Base-by-base conservation (phyloP, 495 filamentous ascomycete species). In the Geoglossum glabrum region DNA sequence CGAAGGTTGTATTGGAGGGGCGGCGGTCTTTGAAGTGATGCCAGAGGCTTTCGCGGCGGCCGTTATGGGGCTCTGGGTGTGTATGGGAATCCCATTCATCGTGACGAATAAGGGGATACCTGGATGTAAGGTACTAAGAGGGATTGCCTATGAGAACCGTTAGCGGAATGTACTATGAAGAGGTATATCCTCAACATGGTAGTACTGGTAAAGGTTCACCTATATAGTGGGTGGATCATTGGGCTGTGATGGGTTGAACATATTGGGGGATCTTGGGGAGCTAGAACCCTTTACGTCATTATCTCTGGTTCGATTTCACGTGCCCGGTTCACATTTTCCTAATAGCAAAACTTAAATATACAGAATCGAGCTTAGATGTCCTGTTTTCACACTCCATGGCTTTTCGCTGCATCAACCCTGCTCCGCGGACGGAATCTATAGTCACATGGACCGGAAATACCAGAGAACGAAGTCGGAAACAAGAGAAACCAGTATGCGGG, bases 61-160 rank as follows among this genome's bases (percentile, higher is more conserved):
- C 10, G 60, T 28, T 43, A 61, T 21, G 40, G 40, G 40, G 13
- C 40, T 80, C 70, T 23, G 72, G 76, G 36, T 40, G 71, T 81
- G 77, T 28, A 82, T 71, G 45, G 68, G 75, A 61, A 85, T 77
- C 4, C 78, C 77, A 10, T 77, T 69, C 74, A 82, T 81, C 34
- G 27, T 71, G 57, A 19, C n/a, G n/a, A n/a, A n/a, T n/a, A n/a
- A n/a, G n/a, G 23, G 5, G 40, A 45, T 3, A 19, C 40, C 13
- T 21, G n/a, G 7, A 13, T 17, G n/a, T 10, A 21, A 19, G 40
- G 13, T 40, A 10, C 36, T 19, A 21, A 19, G n/a, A 2, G 10
- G 40, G 23, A 13, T 17, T 4, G 2, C 36, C 17, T 15, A 15
- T 3, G 3, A 40, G 4, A 3, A 2, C 36, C 13, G 36, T 40